Base-by-base conservation (phyloP, 768 basidiomycete genomes). In the Rhodotorula paludigena region DNA sequence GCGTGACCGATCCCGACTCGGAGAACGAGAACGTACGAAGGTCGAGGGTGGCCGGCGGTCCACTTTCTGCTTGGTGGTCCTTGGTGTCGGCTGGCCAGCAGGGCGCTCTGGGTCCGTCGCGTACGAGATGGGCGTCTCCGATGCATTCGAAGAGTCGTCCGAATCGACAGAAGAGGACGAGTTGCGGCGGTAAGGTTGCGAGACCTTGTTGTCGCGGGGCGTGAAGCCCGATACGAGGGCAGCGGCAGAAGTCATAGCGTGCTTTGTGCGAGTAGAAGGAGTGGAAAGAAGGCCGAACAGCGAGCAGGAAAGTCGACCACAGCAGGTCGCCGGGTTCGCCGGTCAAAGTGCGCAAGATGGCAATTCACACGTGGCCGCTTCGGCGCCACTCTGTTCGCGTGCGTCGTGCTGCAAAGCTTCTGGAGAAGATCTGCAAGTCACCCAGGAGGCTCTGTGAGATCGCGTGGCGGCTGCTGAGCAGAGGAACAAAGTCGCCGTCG, bases 71-170 rank as follows among this genome's bases (percentile, higher is more conserved):
- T 56, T 56, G 2, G 63, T 58, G 8, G 63, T 64, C 7, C 56
- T 48, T 1, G 49, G 32, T 21, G 47, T 36, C 3, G 63, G 48
- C 18, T 36, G 35, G 1, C 23, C 41, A 30, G 38, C 18, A 5
- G 49, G 45, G 15, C 33, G 16, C 4, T 57, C 45, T 1, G 63
- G 63, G 42, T 64, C 63, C 32, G 63, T 33, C 2, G 63, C 63
- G 18, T 64, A 64, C 47, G 63, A 64, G 49, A 64, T 45, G 32
- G 63, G 63, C 16, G 63, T 64, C 32, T 58, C 63, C 32, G 51
- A 32, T 8, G 56, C 57, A 1, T 30, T 35, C 5, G 63, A 64
- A 15, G 56, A 51, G 32, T 64, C 63, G 14, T 47, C 57, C 35
- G 42, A 44, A 35, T 47, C 57, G 55, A 51, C 38, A 20, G 63